A percentile compares a stretch with the other conserved stretches of the same genome.
These are phyloP conservation scores for Kodamaea kakaduensis DNA, from an alignment of 805 yeast genomes.

Conservation along the genomic window DNA sequence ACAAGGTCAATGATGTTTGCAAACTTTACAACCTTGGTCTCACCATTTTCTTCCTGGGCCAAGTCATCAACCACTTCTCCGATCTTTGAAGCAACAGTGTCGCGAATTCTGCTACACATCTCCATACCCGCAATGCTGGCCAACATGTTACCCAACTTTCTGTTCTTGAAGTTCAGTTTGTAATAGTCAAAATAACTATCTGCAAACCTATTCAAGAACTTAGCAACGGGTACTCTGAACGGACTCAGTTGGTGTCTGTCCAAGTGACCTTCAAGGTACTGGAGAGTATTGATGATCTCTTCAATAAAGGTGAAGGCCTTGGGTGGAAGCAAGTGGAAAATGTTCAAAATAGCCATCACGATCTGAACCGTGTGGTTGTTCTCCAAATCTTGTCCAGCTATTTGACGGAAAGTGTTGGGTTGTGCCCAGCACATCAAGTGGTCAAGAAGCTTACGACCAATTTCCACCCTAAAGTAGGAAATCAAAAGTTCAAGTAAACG, in stretches of 20 bases:
- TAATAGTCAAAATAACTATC: slow-evolving; percentile 70
- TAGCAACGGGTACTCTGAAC: slow-evolving; percentile 85
- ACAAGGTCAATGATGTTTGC: slow-evolving; percentile 71
- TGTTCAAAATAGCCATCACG: slow-evolving; percentile 83
- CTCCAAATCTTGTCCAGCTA: slow-evolving; percentile 75
- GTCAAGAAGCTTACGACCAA: slow-evolving; percentile 87
- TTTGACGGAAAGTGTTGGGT: slow-evolving; percentile 66
- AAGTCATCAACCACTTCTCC: slow-evolving; percentile 45
- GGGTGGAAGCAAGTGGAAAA: slow-evolving; percentile 87
- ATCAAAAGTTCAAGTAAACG: slow-evolving; percentile 79
- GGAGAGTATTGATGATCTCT: slow-evolving; percentile 72
- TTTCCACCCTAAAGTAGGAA: slow-evolving; percentile 93
- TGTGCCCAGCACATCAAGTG: slow-evolving; percentile 97
- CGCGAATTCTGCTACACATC: slow-evolving; percentile 55
- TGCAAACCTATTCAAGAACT: slow-evolving; percentile 79
- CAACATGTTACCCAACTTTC: slow-evolving; percentile 62
- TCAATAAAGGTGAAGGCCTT: slow-evolving; percentile 90
- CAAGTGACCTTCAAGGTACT: slow-evolving; percentile 73
- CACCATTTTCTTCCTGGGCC: slow-evolving; percentile 46
- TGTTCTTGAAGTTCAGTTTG: slow-evolving; percentile 56
- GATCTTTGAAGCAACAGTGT: slow-evolving; percentile 51
- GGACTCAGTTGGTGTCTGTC: slow-evolving; percentile 86
- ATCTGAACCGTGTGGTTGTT: slow-evolving; percentile 81
- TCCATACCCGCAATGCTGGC: slow-evolving; percentile 59
- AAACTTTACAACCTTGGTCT: slow-evolving; percentile 57